Evolutionary conservation across 148 eudicot genomes (phyloP).

Genomic region (Rhododendron vialii): DNA sequence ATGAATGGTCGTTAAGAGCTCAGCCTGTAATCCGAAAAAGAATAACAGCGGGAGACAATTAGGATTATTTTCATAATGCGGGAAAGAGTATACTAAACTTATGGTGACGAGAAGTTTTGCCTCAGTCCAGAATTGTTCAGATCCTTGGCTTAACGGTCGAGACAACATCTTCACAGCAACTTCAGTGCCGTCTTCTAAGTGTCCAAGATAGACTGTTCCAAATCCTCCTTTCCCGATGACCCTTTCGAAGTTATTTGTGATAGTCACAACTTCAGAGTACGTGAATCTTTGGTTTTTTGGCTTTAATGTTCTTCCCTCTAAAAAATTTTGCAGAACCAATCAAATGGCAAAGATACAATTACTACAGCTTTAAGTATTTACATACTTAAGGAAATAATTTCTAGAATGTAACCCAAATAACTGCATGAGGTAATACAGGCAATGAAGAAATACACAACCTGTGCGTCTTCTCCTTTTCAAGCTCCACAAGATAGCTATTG

Average conservation of each 20-base stretch:
- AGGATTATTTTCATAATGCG: not conserved
- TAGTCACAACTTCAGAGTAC: constrained; percentile 20
- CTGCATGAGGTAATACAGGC: not conserved
- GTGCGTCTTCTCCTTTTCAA: constrained; percentile 10
- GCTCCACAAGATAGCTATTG: constrained; percentile 11
- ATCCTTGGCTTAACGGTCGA: not conserved
- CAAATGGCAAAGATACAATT: not conserved
- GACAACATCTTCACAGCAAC: not conserved
- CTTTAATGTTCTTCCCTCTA: constrained; percentile 4
- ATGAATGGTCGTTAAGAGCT: not conserved
- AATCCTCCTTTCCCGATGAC: not conserved
- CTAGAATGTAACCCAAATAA: not conserved
- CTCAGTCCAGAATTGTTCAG: not conserved
- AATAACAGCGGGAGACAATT: not conserved
- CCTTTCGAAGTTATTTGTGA: constrained; percentile 9
- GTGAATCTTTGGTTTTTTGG: constrained; percentile 9
- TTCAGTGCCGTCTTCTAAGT: not conserved
- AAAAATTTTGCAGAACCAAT: not conserved
- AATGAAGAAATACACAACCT: not conserved
- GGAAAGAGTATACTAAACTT: not conserved
- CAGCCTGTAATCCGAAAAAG: not conserved
- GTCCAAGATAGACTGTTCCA: not conserved
- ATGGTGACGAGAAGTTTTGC: not conserved
- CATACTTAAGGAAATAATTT: not conserved
- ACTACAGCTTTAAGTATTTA: not conserved